Percentiles rank a stretch among this genome's conserved stretches.
Conservation (phyloP, 2,329 filamentous ascomycete species). For the Cytospora piceicola region DNA sequence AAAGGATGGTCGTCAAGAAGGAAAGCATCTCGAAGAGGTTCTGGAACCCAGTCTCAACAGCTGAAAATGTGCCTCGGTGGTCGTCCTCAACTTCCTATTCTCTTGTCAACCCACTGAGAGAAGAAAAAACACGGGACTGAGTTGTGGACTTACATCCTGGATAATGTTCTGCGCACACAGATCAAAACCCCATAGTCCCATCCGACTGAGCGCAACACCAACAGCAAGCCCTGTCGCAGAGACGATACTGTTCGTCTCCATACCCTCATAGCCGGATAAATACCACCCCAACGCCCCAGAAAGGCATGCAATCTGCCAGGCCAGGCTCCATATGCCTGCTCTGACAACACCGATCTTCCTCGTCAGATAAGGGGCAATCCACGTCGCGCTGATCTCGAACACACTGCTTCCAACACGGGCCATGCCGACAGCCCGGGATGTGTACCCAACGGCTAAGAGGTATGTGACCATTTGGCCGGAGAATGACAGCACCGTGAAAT, state of each 20-base stretch:
- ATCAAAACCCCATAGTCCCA: constrained; percentile 67
- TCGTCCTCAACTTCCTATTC: constrained; percentile 55
- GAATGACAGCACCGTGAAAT: constrained; percentile 64
- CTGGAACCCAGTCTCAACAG: constrained; percentile 69
- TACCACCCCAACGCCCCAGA: constrained; percentile 50
- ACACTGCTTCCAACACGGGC: constrained; percentile 56
- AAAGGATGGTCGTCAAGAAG: constrained; percentile 68
- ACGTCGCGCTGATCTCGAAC: constrained; percentile 65
- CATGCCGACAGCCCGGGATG: constrained; percentile 54
- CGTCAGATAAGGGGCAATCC: constrained; percentile 61
- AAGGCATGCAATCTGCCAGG: constrained; percentile 66
- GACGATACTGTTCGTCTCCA: constrained; percentile 36
- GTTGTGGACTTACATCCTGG: constrained; percentile 59
- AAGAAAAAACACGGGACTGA: background rate
- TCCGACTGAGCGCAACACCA: constrained; percentile 58
- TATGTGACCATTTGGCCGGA: constrained; percentile 68
- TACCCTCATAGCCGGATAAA: constrained; percentile 36
- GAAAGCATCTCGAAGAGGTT: constrained; percentile 72
- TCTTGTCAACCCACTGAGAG: background rate
- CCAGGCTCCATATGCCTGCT: constrained; percentile 72
- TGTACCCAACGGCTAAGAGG: constrained; percentile 58
- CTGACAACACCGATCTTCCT: constrained; percentile 59
- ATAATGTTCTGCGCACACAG: constrained; percentile 63
- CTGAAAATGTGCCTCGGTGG: constrained; percentile 70
- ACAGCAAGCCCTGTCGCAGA: constrained; percentile 53